phyloP scores from a whole-genome alignment of 1,284 basidiomycete species.

The Cutaneotrichosporon sp. region DNA sequence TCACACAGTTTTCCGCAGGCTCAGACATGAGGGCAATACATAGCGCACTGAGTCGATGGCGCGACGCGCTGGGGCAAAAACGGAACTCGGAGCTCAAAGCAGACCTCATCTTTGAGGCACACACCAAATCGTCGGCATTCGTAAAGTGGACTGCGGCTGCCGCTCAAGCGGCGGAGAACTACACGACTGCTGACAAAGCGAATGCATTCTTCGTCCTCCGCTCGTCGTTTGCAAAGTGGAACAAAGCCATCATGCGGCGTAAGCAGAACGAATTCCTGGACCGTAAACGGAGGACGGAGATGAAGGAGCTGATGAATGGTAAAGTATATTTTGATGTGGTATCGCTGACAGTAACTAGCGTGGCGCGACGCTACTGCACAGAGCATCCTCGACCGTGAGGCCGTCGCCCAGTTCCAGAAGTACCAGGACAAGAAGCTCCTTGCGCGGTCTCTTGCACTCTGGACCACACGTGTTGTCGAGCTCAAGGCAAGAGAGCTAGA shows the following conservation, averaged over 20 bases:
- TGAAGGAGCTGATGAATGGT: background rate
- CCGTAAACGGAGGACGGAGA: constrained; percentile 3
- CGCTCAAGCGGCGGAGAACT: constrained; percentile 18
- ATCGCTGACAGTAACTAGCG: constrained; percentile 6
- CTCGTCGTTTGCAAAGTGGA: constrained; percentile 30
- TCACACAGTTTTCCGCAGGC: background rate
- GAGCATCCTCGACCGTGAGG: constrained; percentile 10
- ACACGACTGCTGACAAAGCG: constrained; percentile 32
- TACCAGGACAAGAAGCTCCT: constrained; percentile 19
- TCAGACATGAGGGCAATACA: constrained; percentile 4
- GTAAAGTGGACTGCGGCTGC: constrained; percentile 24
- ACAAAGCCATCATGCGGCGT: constrained; percentile 9
- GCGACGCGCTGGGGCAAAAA: constrained; percentile 19
- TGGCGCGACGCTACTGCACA: constrained; percentile 15
- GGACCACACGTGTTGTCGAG: constrained; percentile 37
- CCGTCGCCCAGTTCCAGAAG: constrained; percentile 15
- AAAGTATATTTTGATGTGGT: background rate
- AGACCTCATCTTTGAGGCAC: constrained; percentile 22
- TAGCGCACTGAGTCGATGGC: constrained; percentile 27
- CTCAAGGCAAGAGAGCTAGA: constrained; percentile 41
- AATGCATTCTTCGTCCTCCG: constrained; percentile 36
- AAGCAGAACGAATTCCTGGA: constrained; percentile 20
- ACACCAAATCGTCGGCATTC: constrained; percentile 14
- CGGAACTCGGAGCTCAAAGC: constrained; percentile 25
- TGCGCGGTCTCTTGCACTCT: constrained; percentile 18